phyloP scores from a whole-genome alignment of 2,329 filamentous ascomycete species.

The Fusarium penzigii region DNA sequence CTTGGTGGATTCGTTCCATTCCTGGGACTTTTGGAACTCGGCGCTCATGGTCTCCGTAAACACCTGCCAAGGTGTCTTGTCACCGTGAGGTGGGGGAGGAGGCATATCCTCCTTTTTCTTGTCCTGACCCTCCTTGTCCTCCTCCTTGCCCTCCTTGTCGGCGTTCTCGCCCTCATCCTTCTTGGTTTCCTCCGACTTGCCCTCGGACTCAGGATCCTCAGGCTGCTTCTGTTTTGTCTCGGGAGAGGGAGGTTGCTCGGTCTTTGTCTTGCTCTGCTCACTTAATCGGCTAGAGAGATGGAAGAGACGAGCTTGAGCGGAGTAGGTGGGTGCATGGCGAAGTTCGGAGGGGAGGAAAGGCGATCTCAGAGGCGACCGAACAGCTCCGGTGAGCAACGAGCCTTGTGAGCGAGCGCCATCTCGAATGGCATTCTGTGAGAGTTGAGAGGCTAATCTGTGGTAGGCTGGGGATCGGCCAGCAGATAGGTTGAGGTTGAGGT shows the following conservation, averaged over 20 bases:
- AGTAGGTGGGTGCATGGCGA: conserved; percentile 34
- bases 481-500: conserved; percentile 36
- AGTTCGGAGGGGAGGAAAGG: conserved; percentile 43
- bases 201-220: conserved; percentile 29
- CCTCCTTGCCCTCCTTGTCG: conserved; percentile 42
- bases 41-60: conserved; percentile 94
- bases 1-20: conserved; percentile 99
- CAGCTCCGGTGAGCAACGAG: conserved; percentile 28
- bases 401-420: conserved; percentile 30
- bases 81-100: conserved; percentile 92
- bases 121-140: conserved; percentile 52
- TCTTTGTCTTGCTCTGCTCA: conserved; percentile 39
- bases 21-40: conserved; percentile 95
- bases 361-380: conserved; percentile 45
- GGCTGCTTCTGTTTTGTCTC: conserved; percentile 44
- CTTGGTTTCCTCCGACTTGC: conserved; percentile 45
- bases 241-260: conserved; percentile 22
- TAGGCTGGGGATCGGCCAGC: conserved; percentile 50
- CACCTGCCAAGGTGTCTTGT: conserved; percentile 98
- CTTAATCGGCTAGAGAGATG: conserved; percentile 33
- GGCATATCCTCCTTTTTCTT: conserved; percentile 70
- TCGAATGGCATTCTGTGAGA: conserved; percentile 31
- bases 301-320: conserved; percentile 33
- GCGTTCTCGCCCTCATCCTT: conserved; percentile 42
- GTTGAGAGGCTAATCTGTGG: conserved; percentile 46